Evolutionary conservation across 1,284 basidiomycete species (phyloP).

Genomic region (Inonotus hispidus): DNA sequence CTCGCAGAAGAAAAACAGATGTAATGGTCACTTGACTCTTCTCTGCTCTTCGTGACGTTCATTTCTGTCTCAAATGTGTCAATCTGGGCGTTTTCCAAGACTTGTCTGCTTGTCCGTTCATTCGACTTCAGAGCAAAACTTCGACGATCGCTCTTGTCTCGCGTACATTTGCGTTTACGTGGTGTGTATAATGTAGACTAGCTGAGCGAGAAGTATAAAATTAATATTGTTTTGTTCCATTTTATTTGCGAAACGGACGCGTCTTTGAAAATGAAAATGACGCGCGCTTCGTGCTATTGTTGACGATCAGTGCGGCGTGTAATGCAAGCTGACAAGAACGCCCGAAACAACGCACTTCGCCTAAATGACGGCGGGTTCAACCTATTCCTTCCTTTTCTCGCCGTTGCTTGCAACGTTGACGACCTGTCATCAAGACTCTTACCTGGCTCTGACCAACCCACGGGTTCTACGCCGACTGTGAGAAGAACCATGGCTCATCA

Average conservation of each 20-base stretch:
- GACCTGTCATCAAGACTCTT: background rate
- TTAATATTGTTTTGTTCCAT: too few relatives aligned
- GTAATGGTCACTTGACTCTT: too few relatives aligned
- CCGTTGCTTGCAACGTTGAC: background rate
- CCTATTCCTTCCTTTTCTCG: background rate
- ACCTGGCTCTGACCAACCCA: background rate
- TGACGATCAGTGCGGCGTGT: background rate
- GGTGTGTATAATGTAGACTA: background rate
- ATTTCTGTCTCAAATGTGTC: too few relatives aligned
- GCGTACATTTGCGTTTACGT: background rate
- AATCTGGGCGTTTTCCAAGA: too few relatives aligned
- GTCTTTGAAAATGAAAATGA: background rate
- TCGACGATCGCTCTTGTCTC: background rate
- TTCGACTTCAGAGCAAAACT: too few relatives aligned
- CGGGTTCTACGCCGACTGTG: background rate
- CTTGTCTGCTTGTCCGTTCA: too few relatives aligned
- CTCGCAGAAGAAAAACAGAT: background rate
- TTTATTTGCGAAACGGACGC: too few relatives aligned
- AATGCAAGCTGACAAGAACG: background rate
- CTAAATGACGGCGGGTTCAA: background rate
- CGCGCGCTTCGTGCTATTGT: too few relatives aligned
- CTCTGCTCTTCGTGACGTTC: too few relatives aligned
- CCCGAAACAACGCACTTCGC: too few relatives aligned
- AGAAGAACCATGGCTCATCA: background rate
- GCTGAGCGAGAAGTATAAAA: background rate